Conservation (phyloP, 345 rosid species). For the Eucalyptus microcorys region DNA sequence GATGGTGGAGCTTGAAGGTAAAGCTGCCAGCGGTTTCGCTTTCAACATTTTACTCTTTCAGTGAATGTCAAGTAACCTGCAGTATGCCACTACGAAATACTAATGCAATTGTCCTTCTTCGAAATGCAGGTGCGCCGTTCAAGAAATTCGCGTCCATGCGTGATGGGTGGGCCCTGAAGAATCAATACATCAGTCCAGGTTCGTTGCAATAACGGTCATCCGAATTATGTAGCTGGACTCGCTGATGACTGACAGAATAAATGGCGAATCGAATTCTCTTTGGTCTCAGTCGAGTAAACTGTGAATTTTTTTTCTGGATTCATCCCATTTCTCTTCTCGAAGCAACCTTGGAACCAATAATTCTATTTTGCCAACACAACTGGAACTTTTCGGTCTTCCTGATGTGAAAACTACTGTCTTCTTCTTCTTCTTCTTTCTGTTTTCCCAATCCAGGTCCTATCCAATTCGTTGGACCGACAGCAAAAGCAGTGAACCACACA, state of each 20-base stretch:
- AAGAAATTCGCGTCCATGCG: slow-evolving; percentile 60
- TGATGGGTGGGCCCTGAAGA: slow-evolving; percentile 81
- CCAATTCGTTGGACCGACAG: slow-evolving; percentile 70
- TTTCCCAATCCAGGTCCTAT: slow-evolving; percentile 53
- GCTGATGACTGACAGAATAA: neutral
- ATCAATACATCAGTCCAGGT: slow-evolving; percentile 87
- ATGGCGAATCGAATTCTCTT: neutral
- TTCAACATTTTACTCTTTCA: neutral
- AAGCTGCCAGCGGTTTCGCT: neutral
- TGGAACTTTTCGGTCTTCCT: neutral
- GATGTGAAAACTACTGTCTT: neutral
- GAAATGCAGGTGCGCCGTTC: slow-evolving; percentile 68
- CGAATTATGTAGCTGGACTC: neutral
- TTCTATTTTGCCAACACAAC: neutral
- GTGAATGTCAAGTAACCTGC: neutral
- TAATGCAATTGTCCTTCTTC: neutral
- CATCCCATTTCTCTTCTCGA: neutral
- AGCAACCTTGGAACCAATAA: neutral
- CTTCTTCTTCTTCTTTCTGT: neutral
- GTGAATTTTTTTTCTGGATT: neutral
- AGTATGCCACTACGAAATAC: neutral
- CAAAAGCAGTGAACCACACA: slow-evolving; percentile 56
- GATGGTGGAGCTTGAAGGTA: slow-evolving; percentile 98
- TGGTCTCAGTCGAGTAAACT: neutral
- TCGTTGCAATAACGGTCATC: neutral